Evolutionary conservation across 2,329 filamentous ascomycete species (phyloP), one percentile per base, ranked within the genome.

Genomic region (Chaetomium sp.): DNA sequence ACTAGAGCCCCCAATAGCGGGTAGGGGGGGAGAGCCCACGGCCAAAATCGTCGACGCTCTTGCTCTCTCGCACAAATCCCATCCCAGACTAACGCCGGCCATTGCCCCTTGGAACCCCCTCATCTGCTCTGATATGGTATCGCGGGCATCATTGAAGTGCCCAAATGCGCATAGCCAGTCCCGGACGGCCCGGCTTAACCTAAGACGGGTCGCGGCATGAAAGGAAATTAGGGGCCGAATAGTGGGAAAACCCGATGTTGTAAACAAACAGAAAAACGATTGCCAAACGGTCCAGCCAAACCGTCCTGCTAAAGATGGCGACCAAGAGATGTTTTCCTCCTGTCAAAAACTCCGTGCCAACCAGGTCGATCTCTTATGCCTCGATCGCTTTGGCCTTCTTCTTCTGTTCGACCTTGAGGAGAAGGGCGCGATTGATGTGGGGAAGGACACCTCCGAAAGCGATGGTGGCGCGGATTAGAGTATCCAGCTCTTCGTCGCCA

Each of bases 381-480:
- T 78, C 76, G 53, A 74, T 69, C 25, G 72, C 73, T 63, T 78
- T 77, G 68, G 68, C 72, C 72, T 78, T 78, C 75, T 78, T 78
- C 74, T 77, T 78, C 71, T 78, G 76, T 65, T 78, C 76, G 19
- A 78, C 76, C 74, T 78, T 78, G 68, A 77, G 76, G 73, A 99
- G 84, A 72, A 99, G 84, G 16, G 95, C 95, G 74, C 95, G 91
- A 85, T 99, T 98, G 88, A 99, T 99, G 81, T 97, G 94, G 70
- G 95, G 95, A 75, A 99, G 83, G 31, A 99, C 95, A 90, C 95
- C 95, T 83, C 95, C 95, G 73, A 96, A 98, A 67, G 95, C 95
- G 75, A 99, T 99, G 68, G 95, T 99, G 64, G 95, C 95, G 74
- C 93, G 91, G 78, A 99, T 98, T 65, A 99, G 85, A 27, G 93